Percentiles rank a stretch among this genome's conserved stretches.
Conservation (phyloP, 2,329 filamentous ascomycete species). For the Dactylellina leptospora region DNA sequence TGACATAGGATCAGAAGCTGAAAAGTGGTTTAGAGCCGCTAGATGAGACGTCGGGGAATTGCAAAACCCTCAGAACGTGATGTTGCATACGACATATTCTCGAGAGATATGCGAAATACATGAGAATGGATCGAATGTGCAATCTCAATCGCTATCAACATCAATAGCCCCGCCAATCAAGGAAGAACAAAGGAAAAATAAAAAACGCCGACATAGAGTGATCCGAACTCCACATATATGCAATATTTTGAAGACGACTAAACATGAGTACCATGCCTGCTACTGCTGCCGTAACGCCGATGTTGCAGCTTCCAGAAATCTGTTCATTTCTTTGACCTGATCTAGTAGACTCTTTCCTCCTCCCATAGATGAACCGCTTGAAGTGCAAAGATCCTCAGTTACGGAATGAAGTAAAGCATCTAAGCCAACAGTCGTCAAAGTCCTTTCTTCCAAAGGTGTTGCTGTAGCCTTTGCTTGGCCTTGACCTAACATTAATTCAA, state of each 20-base stretch:
- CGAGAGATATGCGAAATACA: no score
- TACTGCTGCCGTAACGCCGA: slow-evolving; percentile 12
- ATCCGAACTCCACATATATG: slow-evolving; percentile 22
- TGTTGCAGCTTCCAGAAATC: slow-evolving; percentile 43
- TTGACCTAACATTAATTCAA: slow-evolving; percentile 33
- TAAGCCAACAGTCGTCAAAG: slow-evolving; percentile 12
- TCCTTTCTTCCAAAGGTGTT: slow-evolving; percentile 23
- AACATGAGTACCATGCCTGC: not conserved
- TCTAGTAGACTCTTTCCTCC: slow-evolving; percentile 41
- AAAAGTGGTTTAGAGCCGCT: not conserved
- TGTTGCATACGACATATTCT: no score
- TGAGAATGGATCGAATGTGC: no score
- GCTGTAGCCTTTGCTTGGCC: slow-evolving; percentile 8
- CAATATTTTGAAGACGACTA: not conserved
- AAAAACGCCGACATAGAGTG: no score
- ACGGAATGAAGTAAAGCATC: slow-evolving; percentile 34
- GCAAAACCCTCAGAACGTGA: no score
- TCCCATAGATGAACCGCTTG: not conserved
- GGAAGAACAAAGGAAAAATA: not conserved
- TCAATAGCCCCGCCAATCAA: no score
- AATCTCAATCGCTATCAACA: not conserved
- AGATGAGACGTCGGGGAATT: no score
- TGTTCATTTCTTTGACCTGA: slow-evolving; percentile 49
- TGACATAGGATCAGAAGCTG: not conserved
- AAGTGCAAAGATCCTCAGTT: slow-evolving; percentile 23